A percentile compares a stretch with the other conserved stretches of the same genome.
These are phyloP conservation scores for Croton laevigatus DNA, from an alignment of 441 rosid species.

Conservation along the genomic window DNA sequence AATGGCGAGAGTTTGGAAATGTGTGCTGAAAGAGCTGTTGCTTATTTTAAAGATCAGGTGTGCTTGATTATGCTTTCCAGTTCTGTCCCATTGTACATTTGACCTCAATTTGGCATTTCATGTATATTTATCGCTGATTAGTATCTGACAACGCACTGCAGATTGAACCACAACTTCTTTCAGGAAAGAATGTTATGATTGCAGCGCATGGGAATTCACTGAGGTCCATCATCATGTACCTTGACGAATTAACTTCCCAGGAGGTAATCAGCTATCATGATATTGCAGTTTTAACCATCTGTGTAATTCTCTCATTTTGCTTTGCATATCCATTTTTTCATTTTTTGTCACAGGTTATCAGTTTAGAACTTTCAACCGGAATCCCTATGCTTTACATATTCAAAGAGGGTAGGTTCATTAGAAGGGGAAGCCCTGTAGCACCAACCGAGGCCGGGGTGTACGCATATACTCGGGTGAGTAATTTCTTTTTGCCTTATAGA, in stretches of 20 bases:
- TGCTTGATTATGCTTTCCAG: constrained; percentile 9
- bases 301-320: constrained; percentile 2
- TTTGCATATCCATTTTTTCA: neutral
- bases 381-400: constrained; percentile 92
- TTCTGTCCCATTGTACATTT: constrained; percentile 6
- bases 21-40: constrained; percentile 97
- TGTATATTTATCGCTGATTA: constrained; percentile 2
- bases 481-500: constrained; percentile 15
- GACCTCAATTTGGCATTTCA: neutral
- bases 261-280: constrained; percentile 49
- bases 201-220: constrained; percentile 97
- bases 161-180: constrained; percentile 84
- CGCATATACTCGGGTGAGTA: constrained; percentile 83
- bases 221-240: constrained; percentile 96
- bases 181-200: constrained; percentile 84
- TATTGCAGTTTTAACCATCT: neutral
- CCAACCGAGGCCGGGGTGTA: constrained; percentile 96
- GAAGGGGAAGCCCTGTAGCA: constrained; percentile 88
- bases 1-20: constrained; percentile 97
- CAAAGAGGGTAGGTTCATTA: constrained; percentile 79
- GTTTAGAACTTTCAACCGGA: constrained; percentile 86
- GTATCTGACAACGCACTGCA: constrained; percentile 33
- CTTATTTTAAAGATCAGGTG: constrained; percentile 84
- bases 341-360: constrained; percentile 54
- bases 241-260: constrained; percentile 86